Conservation (phyloP, 2,329 filamentous ascomycete species). For the Hymenoscyphus salicellus region DNA sequence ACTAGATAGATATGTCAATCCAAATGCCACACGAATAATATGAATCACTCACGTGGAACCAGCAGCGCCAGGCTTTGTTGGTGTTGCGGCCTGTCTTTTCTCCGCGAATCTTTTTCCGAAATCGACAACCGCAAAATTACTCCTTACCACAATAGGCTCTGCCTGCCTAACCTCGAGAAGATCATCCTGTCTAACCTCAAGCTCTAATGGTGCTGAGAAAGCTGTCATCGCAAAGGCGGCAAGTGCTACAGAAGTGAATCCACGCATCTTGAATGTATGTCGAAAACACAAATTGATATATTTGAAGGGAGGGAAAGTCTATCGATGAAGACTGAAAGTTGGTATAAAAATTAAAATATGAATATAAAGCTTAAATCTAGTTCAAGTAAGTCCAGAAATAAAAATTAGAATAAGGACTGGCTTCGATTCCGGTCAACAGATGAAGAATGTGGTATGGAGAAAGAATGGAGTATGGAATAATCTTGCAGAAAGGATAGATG, state of each 20-base stretch:
- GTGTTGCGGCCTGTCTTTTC: not conserved
- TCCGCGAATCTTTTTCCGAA: not conserved
- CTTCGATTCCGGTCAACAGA: conserved; percentile 1
- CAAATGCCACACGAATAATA: not conserved
- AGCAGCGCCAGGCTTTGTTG: not conserved
- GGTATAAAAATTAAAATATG: not conserved
- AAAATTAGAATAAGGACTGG: not conserved
- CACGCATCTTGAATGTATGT: conserved; percentile 20
- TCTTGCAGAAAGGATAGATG: not conserved
- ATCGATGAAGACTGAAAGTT: not conserved
- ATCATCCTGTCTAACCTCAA: not conserved
- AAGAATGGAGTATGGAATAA: not conserved
- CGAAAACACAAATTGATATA: not conserved
- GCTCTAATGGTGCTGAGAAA: conserved; percentile 14
- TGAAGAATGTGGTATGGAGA: not conserved
- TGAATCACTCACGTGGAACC: not conserved
- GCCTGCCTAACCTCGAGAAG: not conserved
- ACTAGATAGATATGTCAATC: too few relatives aligned
- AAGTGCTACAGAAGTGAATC: conserved; percentile 23
- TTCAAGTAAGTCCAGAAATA: not conserved
- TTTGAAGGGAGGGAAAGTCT: conserved; percentile 3
- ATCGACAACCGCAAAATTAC: not conserved
- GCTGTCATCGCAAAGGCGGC: conserved; percentile 20
- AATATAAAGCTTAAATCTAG: not conserved
- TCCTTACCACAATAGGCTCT: not conserved